A percentile compares a stretch with the other conserved stretches of the same genome.
phyloP scores from a whole-genome alignment of 108 stramenopile genomes.

The Nannochloropsis salina region DNA sequence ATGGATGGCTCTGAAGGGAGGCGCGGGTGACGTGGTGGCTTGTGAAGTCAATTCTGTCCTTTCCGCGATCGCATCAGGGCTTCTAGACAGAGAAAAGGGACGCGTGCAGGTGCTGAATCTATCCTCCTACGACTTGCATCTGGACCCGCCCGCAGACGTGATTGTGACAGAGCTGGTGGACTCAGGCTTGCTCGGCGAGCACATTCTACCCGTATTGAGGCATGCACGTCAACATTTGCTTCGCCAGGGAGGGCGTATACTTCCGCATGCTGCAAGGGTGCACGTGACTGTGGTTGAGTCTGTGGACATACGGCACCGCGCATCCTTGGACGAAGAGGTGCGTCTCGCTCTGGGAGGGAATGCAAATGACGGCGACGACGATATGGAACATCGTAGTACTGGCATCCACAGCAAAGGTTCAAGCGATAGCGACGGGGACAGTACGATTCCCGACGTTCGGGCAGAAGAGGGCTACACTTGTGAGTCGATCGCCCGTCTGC shows the following conservation, averaged over 20 bases:
- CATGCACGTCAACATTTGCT: neutral
- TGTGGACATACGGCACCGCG: slow-evolving; percentile 37
- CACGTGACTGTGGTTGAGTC: slow-evolving; percentile 45
- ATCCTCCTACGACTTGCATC: slow-evolving; percentile 36
- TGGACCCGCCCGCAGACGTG: slow-evolving; percentile 37
- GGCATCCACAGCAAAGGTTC: neutral
- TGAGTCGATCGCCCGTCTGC: slow-evolving; percentile 14
- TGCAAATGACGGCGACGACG: neutral
- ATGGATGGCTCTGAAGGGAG: slow-evolving; percentile 41
- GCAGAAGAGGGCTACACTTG: slow-evolving; percentile 32
- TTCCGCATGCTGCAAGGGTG: slow-evolving; percentile 25
- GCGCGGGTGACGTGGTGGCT: slow-evolving; percentile 44
- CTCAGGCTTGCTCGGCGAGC: slow-evolving; percentile 49
- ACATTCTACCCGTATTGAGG: slow-evolving; percentile 45
- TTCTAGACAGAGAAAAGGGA: slow-evolving; percentile 36
- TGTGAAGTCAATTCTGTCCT: slow-evolving; percentile 49
- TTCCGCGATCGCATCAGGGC: slow-evolving; percentile 35
- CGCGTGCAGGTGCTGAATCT: slow-evolving; percentile 44
- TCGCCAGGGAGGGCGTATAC: neutral
- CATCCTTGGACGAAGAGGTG: neutral
- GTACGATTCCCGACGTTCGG: neutral
- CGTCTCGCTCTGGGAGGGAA: neutral
- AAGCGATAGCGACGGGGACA: neutral
- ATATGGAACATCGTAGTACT: neutral
- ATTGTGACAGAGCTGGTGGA: slow-evolving; percentile 54